Conservation (phyloP, 345 rosid genomes). For the Microthlaspi erraticum region DNA sequence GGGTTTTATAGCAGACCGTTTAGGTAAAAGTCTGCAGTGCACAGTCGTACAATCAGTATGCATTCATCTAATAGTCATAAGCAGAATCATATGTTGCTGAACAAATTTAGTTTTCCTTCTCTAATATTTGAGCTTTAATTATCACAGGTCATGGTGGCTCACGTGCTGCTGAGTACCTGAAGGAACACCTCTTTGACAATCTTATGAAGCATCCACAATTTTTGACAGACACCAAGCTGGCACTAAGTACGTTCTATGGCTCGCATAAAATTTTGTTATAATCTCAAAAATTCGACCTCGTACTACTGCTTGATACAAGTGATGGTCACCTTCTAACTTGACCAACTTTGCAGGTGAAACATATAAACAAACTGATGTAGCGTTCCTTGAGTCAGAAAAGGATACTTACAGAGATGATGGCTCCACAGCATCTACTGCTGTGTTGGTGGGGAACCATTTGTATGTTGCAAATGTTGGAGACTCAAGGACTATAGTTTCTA, state of each 20-base stretch:
- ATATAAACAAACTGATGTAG: slow-evolving; percentile 84
- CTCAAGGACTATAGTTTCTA: slow-evolving; percentile 90
- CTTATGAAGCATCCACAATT: slow-evolving; percentile 88
- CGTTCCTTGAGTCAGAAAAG: slow-evolving; percentile 81
- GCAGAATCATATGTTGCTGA: slow-evolving; percentile 10
- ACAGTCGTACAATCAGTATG: slow-evolving; percentile 11
- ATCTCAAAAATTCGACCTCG: slow-evolving; percentile 37
- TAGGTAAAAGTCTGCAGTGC: slow-evolving; percentile 6
- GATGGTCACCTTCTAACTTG: slow-evolving; percentile 23
- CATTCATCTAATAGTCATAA: background rate
- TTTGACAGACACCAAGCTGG: slow-evolving; percentile 71
- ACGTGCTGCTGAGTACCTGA: slow-evolving; percentile 94
- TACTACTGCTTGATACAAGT: slow-evolving; percentile 22
- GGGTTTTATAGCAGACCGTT: slow-evolving; percentile 10
- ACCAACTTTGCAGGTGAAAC: slow-evolving; percentile 71
- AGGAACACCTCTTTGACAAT: slow-evolving; percentile 91
- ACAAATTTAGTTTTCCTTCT: slow-evolving; percentile 3
- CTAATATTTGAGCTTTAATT: slow-evolving; percentile 22
- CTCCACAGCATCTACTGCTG: slow-evolving; percentile 98
- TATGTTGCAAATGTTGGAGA: slow-evolving; percentile 99
- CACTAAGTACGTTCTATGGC: slow-evolving; percentile 66
- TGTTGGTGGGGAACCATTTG: slow-evolving; percentile 84
- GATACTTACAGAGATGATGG: slow-evolving; percentile 92
- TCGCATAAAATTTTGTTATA: slow-evolving; percentile 26
- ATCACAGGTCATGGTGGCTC: slow-evolving; percentile 98